These are phyloP conservation scores for Graphiopsis chlorocephala DNA, from an alignment of 2,329 filamentous ascomycete genomes.

Conservation along the genomic window DNA sequence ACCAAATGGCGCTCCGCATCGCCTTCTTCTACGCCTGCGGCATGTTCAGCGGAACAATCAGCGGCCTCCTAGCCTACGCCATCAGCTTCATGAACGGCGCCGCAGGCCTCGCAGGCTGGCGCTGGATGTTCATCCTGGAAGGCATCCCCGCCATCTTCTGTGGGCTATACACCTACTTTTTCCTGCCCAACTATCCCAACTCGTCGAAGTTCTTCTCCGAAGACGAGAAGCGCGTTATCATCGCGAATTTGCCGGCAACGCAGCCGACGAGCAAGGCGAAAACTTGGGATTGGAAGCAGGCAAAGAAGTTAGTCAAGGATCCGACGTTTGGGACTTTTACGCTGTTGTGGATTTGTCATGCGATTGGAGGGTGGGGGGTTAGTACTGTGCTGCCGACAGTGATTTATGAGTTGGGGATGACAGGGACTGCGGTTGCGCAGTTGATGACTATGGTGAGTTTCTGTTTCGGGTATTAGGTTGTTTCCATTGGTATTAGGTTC, in stretches of 20 bases:
- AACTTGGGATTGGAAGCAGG: conserved; percentile 23
- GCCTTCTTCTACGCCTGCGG: conserved; percentile 47
- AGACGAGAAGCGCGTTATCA: conserved; percentile 28
- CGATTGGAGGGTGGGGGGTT: conserved; percentile 37
- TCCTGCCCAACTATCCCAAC: conserved; percentile 59
- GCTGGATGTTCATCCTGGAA: conserved; percentile 22
- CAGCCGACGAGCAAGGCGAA: conserved; percentile 23
- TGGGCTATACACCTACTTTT: conserved; percentile 42
- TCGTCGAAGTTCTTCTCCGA: conserved; percentile 55
- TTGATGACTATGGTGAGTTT: conserved; percentile 37
- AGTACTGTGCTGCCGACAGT: conserved; percentile 39
- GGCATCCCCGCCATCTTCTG: conserved; percentile 34
- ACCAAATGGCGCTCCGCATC: conserved; percentile 34
- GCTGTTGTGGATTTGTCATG: conserved; percentile 28
- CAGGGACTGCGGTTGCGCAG: conserved; percentile 39
- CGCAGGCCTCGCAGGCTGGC: conserved; percentile 47
- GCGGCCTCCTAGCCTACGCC: conserved; percentile 54
- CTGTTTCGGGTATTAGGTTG: background rate
- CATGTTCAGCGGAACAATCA: conserved; percentile 52
- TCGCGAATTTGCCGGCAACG: conserved; percentile 21
- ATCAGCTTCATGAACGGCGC: conserved; percentile 56
- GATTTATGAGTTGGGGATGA: conserved; percentile 45
- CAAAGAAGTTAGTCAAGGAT: conserved; percentile 22
- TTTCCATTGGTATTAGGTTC: background rate
- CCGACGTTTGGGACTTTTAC: conserved; percentile 22